These are phyloP conservation scores for Gossypium rotundifolium DNA, from an alignment of 345 rosid genomes.

Conservation along the genomic window DNA sequence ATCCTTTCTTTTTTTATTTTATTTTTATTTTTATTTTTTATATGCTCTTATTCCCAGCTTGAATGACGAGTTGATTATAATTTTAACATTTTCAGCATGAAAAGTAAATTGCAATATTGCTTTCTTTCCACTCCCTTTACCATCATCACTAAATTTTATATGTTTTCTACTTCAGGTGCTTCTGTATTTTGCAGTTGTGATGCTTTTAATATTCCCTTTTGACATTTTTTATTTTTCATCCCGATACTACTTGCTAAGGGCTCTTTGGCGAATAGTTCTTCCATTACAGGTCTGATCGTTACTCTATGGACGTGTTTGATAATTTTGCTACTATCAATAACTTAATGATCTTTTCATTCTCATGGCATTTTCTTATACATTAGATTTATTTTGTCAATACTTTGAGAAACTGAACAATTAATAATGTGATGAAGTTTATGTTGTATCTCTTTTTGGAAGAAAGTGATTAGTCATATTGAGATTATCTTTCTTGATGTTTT, in stretches of 20 bases:
- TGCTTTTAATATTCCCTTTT: conserved; percentile 75
- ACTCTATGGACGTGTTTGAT: not conserved
- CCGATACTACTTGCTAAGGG: conserved; percentile 79
- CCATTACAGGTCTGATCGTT: conserved; percentile 62
- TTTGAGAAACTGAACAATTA: not conserved
- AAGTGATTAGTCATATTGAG: not conserved
- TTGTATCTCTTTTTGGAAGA: not conserved
- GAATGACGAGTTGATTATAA: conserved; percentile 1
- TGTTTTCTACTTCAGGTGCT: conserved; percentile 53
- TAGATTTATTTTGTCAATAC: too few relatives aligned
- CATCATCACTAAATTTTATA: not conserved
- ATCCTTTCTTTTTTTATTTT: conserved; percentile 34
- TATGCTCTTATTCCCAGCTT: not conserved
- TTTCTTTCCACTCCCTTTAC: not conserved
- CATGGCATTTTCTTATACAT: not conserved
- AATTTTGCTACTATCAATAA: conserved; percentile 1
- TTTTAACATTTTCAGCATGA: not conserved
- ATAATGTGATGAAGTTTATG: not conserved
- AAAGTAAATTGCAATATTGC: not conserved
- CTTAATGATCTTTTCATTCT: not conserved
- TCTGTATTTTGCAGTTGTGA: conserved; percentile 56
- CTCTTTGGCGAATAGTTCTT: conserved; percentile 80
- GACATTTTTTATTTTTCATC: conserved; percentile 77
- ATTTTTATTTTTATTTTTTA: not conserved
- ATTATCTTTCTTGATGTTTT: not conserved